These are phyloP conservation scores for Dryas alaskensis DNA, from an alignment of 306 rosid species.

Conservation along the genomic window DNA sequence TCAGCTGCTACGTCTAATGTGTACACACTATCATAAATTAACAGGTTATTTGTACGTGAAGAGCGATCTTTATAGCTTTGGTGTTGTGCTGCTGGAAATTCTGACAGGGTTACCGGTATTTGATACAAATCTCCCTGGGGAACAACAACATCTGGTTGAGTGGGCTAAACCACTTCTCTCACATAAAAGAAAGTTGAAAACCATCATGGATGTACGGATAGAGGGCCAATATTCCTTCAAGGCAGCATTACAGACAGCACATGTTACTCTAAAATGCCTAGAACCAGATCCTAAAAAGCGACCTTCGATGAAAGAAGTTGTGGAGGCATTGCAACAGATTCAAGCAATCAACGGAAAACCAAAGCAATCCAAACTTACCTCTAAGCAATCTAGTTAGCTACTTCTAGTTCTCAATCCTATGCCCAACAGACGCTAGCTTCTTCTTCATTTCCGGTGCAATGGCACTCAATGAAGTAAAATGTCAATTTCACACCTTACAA, in stretches of 20 bases:
- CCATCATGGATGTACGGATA: slow-evolving; percentile 44
- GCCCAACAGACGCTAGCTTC: neutral
- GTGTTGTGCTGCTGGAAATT: slow-evolving; percentile 74
- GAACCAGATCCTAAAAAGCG: slow-evolving; percentile 25
- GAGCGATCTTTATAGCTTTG: slow-evolving; percentile 80
- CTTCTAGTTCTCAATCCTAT: slow-evolving; percentile 9
- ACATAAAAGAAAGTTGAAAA: slow-evolving; percentile 37
- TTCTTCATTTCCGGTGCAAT: slow-evolving; percentile 12
- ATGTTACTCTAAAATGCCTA: slow-evolving; percentile 52
- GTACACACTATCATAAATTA: neutral
- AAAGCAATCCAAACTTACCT: too few species aligned
- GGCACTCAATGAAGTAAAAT: slow-evolving; percentile 15
- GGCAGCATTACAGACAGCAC: slow-evolving; percentile 34
- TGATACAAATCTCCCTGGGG: slow-evolving; percentile 34
- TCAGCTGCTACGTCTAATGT: neutral
- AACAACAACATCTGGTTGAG: slow-evolving; percentile 54
- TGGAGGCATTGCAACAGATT: slow-evolving; percentile 54
- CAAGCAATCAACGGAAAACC: slow-evolving; percentile 33
- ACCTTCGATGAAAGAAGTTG: slow-evolving; percentile 78
- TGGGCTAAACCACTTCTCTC: slow-evolving; percentile 56
- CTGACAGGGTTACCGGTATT: slow-evolving; percentile 58
- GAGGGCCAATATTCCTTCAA: slow-evolving; percentile 62
- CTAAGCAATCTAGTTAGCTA: neutral
- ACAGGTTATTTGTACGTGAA: slow-evolving; percentile 76
- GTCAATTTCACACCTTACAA: too few species aligned